phyloP scores from a whole-genome alignment of 306 rosid species.

The Castanea crenata region DNA sequence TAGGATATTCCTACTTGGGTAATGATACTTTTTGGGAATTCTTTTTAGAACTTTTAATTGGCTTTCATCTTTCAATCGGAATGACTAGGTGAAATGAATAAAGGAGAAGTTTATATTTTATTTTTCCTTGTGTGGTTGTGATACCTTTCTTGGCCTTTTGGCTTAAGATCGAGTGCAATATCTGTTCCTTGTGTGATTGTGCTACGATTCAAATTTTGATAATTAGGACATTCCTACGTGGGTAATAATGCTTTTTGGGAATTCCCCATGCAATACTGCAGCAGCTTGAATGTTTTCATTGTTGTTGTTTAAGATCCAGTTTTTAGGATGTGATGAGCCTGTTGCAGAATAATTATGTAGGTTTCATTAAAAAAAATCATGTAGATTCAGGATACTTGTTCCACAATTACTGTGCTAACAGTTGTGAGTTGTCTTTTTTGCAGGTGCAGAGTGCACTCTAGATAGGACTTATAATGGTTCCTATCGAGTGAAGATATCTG shows the following conservation, averaged over 20 bases:
- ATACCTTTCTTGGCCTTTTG: too few species aligned
- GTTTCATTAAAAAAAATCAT: background rate
- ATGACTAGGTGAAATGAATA: background rate
- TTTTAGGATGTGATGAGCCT: too few species aligned
- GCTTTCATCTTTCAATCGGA: background rate
- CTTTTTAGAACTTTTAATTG: background rate
- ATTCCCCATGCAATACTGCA: too few species aligned
- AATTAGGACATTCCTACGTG: background rate
- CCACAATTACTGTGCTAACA: conserved; percentile 19
- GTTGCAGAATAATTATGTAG: too few species aligned
- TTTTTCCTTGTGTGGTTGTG: background rate
- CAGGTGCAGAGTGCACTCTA: conserved; percentile 65
- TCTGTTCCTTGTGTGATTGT: too few species aligned
- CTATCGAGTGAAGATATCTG: conserved; percentile 65
- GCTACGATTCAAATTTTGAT: background rate
- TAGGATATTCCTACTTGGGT: background rate
- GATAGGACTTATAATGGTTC: conserved; percentile 62
- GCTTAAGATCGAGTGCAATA: too few species aligned
- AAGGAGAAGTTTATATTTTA: background rate
- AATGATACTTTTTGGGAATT: background rate
- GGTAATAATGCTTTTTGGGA: background rate
- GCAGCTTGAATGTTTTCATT: too few species aligned
- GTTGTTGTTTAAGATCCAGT: too few species aligned
- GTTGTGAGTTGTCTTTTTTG: conserved; percentile 17
- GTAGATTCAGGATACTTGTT: background rate